Evolutionary conservation across 2,329 filamentous ascomycete genomes (phyloP), one percentile per base, ranked within the genome.

Genomic region (Aspergillus chevalieri): DNA sequence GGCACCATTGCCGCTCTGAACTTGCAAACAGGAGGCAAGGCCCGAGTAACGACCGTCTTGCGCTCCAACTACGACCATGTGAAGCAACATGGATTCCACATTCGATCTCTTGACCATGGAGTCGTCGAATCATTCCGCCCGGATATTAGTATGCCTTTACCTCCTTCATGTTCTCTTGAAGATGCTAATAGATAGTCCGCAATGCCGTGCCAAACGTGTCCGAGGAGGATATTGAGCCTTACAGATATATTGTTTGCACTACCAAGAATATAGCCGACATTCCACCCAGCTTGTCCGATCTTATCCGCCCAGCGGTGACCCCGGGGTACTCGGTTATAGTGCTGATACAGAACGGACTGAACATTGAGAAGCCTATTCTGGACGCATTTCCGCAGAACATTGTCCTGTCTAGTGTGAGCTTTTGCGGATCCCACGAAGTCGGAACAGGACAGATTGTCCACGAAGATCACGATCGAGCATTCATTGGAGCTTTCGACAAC

Each of bases 281-380:
- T 6, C 65, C 69, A 1, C 79, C 81, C 0, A 70, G 66, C 0
- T 64, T 78, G 0, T 58, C 70, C 54, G 73, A 79, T 1, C 58
- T 82, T 34, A 74, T 83, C 36, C 57, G 61, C 0, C 76, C 79
- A 0, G 79, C 79, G 3, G 67, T 84, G 0, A 78, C 76, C 0
- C 70, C 73, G 0, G 71, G 70, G 1, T 64, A 74, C 26, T 81
- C 80, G 0, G 71, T 71, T 24, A 77, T 84, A 41, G 68, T 83
- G 0, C 72, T 84, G 4, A 65, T 80, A 6, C 82, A 84, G 53
- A 85, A 85, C 56, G 81, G 81, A 1, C 67, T 84, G 15, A 82
- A 83, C 57, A 84, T 84, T 55, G 79, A 84, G 53, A 74, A 71
- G 43, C 78, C 80, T 0, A 57, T 83, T 22, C 58, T 78, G 15